A percentile compares a stretch with the other conserved stretches of the same genome.
Conservation (phyloP, 805 yeast species). For the Jamesozyma lodderae region DNA sequence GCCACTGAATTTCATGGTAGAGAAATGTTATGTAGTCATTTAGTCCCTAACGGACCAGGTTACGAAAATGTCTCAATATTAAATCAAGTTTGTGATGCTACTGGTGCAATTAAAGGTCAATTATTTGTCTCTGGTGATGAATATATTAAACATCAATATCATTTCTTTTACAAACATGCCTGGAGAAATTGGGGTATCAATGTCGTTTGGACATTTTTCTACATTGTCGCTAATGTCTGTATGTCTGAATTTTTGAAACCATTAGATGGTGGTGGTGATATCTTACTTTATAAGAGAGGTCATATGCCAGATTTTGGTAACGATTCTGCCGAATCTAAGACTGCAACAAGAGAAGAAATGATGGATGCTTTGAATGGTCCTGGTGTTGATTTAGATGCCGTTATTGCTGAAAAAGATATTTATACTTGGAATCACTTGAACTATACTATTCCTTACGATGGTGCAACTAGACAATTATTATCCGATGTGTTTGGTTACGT, state of each 20-base stretch:
- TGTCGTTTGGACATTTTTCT: slow-evolving; percentile 38
- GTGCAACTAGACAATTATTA: slow-evolving; percentile 48
- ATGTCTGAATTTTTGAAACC: slow-evolving; percentile 33
- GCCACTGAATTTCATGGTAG: slow-evolving; percentile 49
- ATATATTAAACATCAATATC: slow-evolving; percentile 34
- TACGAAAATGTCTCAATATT: slow-evolving; percentile 35
- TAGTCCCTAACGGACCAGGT: slow-evolving; percentile 48
- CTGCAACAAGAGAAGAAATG: slow-evolving; percentile 34
- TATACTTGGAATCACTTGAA: slow-evolving; percentile 68
- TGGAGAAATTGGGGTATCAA: slow-evolving; percentile 60
- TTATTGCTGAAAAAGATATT: slow-evolving; percentile 38
- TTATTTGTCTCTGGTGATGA: slow-evolving; percentile 43
- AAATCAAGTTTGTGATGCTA: slow-evolving; percentile 43
- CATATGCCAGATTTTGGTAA: slow-evolving; percentile 30
- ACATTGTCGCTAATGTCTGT: slow-evolving; percentile 29
- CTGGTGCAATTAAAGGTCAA: slow-evolving; percentile 42
- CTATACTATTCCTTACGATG: slow-evolving; percentile 55
- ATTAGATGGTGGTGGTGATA: slow-evolving; percentile 33
- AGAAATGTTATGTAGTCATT: slow-evolving; percentile 40
- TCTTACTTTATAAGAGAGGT: slow-evolving; percentile 39
- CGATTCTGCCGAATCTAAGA: slow-evolving; percentile 31
- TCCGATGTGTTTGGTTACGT: slow-evolving; percentile 60
- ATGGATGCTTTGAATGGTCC: slow-evolving; percentile 30
- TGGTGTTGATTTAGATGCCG: slow-evolving; percentile 25
- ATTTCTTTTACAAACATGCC: slow-evolving; percentile 37